Evolutionary conservation across 1,284 basidiomycete species (phyloP), one percentile per base, ranked within the genome.

Genomic region (Apiotrichum siamense): DNA sequence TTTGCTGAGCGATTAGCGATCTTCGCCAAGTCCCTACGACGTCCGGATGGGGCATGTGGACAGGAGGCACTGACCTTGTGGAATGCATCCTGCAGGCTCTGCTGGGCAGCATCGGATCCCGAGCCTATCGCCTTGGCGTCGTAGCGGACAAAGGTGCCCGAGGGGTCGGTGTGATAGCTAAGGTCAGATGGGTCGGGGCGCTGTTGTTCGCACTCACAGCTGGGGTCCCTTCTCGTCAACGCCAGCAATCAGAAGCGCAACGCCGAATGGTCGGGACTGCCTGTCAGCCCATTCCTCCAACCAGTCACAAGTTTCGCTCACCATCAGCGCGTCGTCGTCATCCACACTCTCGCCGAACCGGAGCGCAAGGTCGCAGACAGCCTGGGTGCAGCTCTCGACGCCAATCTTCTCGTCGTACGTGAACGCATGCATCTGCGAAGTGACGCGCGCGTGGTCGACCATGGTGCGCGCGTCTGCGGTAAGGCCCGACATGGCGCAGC

Each of bases 391-490:
- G 69, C 88, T 92, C 78, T 97, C 93, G 50, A 98, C 91, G 69
- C 90, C 91, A 77, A 99, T 98, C 63, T 76, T 79, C 77, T 99
- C 96, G 77, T 99, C 89, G 72, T 96, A 98, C 7, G 89, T 96
- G 78, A 98, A 99, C 1, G 84, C 76, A 75, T 99, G 96, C 77
- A 94, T 97, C 76, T 97, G 89, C 23, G 74, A 85, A 76, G 94
- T 97, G 50, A 97, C 91, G 54, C 94, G 83, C n/a, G 94, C 96
- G 73, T 98, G 96, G 80, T 99, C 96, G 74, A 99, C 90, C 89
- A 98, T 99, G 40, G 96, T 99, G 61, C 96, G 83, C 45, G 96
- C 96, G 75, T 98, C 96, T 47, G 96, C 96, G 29, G 91, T 96
- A 59, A 99, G 81, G 46, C 94, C 94, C 50, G 89, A 93, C 92